Evolutionary conservation across 139 green algal genomes (phyloP), one percentile per base, ranked within the genome.

Genomic region (Haematococcus lacustris): DNA sequence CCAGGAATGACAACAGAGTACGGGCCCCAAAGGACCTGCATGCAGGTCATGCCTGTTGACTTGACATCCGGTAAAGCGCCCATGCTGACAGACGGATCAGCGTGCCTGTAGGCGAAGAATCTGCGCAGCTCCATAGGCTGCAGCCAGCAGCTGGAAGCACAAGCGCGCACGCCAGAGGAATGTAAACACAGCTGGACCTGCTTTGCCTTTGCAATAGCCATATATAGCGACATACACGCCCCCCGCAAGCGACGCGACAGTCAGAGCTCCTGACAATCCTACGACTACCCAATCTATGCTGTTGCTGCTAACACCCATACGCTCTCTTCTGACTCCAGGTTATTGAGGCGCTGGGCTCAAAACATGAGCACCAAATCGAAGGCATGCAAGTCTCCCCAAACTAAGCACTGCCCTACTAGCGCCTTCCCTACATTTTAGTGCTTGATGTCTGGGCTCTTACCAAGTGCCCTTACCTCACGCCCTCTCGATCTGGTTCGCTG

Each of bases 21-120:
- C 0, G 77, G 77, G n/a, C 77, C 77, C 77, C 77, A 83, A 2
- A 83, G 41, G 25, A 80, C 23, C 74, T 71, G 66, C 39, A 5
- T 68, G 61, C 13, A 33, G 30, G 40, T 30, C 61, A 68, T 39
- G 30, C 26, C 7, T 68, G 30, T 39, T 47, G 32, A 68, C 32
- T 5, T 3, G 17, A 30, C 17, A 7, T 4, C 61, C 13, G 7
- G 32, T 41, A 30, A 40, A 23, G 33, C 32, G 4, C 61, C 30
- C 30, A 13, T 68, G 61, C 61, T 6, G 26, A 3, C 34, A 6
- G 61, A 30, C 21, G 13, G 21, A 26, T 32, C 33, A 47, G 61
- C 38, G 38, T 39, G 67, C 72, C 50, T 83, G 77, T 63, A 83
- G 63, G 1, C 73, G 68, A 51, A 83, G 64, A 40, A 83, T 43